phyloP scores from a whole-genome alignment of 2,329 filamentous ascomycete species.

The Conoideocrella luteorostrata region DNA sequence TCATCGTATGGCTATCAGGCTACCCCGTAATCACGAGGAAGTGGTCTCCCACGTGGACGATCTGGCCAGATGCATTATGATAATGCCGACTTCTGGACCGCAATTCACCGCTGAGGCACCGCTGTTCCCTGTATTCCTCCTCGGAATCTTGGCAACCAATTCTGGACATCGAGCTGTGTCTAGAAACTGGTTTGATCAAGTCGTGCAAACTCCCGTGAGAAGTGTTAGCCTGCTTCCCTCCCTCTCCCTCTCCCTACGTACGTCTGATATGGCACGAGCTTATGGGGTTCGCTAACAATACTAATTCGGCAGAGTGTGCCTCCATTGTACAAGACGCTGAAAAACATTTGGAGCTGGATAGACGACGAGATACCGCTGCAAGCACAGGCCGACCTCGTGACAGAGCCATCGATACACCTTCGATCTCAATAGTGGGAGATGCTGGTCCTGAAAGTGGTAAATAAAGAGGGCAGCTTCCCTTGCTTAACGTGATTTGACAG shows the following conservation, averaged over 20 bases:
- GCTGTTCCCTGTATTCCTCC: constrained; percentile 34
- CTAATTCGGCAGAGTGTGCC: constrained; percentile 30
- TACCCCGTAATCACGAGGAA: constrained; percentile 30
- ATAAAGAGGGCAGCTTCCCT: too few relatives aligned
- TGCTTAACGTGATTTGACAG: too few relatives aligned
- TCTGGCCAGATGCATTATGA: constrained; percentile 29
- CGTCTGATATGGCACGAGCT: too few relatives aligned
- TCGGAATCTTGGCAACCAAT: constrained; percentile 29
- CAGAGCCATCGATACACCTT: too few relatives aligned
- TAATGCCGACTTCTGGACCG: constrained; percentile 34
- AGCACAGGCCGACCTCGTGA: too few relatives aligned
- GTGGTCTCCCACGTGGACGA: constrained; percentile 26
- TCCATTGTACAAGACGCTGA: constrained; percentile 27
- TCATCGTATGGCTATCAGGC: too few relatives aligned
- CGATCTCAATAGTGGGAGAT: too few relatives aligned
- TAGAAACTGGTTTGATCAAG: constrained; percentile 28
- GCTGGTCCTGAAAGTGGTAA: too few relatives aligned
- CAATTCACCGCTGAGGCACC: constrained; percentile 36
- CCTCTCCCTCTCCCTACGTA: too few relatives aligned
- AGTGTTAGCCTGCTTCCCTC: too few relatives aligned
- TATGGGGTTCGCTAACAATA: too few relatives aligned
- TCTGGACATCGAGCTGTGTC: constrained; percentile 23
- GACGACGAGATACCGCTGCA: constrained; percentile 18
- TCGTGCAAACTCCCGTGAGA: constrained; percentile 29
- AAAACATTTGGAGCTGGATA: constrained; percentile 30